A percentile compares a stretch with the other conserved stretches of the same genome.
Conservation (phyloP, 208 protist genomes). For the Leptomonas pyrrhocoris region DNA sequence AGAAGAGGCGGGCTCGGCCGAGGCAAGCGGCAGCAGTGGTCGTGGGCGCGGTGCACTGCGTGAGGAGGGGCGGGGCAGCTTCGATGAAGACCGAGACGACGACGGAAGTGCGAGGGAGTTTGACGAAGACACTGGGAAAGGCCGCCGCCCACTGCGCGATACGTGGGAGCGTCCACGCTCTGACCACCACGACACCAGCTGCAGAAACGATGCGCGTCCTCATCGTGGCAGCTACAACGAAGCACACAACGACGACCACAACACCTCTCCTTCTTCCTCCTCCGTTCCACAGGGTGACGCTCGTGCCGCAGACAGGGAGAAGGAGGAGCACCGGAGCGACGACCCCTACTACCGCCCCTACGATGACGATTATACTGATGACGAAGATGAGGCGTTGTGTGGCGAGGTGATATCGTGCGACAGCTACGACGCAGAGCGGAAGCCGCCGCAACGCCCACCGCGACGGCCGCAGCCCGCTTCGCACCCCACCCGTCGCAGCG, state of each 20-base stretch:
- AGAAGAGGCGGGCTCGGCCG: neutral
- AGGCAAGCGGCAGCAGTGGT: neutral
- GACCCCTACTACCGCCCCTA: neutral
- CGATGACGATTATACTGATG: neutral
- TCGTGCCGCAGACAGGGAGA: too few species aligned
- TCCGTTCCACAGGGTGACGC: too few species aligned
- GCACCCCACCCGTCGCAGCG: neutral
- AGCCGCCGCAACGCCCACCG: neutral
- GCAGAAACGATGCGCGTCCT: too few species aligned
- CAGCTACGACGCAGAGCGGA: neutral
- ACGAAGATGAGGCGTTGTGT: neutral
- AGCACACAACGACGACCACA: neutral
- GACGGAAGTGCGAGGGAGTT: neutral
- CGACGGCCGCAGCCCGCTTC: neutral
- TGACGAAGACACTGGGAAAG: neutral
- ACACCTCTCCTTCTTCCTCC: neutral
- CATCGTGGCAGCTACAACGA: neutral
- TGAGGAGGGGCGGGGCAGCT: neutral
- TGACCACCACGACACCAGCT: constrained; percentile 4
- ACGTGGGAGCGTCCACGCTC: constrained; percentile 7
- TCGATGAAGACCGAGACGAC: neutral
- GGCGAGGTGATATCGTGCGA: constrained; percentile 13
- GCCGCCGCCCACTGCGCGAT: constrained; percentile 7
- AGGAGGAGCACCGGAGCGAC: neutral
- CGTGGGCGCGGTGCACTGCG: neutral